Base-by-base conservation (phyloP, 768 basidiomycete genomes). In the Auriculariales sp. region DNA sequence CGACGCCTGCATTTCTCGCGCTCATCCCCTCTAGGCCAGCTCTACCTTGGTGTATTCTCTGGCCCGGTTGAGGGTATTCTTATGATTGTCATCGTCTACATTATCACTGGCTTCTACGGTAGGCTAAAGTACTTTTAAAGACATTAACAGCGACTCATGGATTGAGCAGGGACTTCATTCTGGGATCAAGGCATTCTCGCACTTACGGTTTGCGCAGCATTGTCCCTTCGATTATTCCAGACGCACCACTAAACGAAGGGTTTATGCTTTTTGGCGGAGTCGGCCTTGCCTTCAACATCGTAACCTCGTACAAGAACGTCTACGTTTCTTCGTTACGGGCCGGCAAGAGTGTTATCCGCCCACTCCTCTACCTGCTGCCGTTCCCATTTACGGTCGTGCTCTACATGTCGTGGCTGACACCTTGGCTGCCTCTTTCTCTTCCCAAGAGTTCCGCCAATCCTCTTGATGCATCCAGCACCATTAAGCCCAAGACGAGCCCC, bases 41-140 rank as follows among this genome's bases (percentile, higher is more conserved):
- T 98, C 14, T 99, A 81, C 69, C 81, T 99, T 15, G 91, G 88
- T 7, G 77, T 83, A 29, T 94, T 94, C 64, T 94, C 90, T 14
- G 94, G 95, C 0, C 94, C 95, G 0, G 87, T 97, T 2, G 95
- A 98, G 63, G 95, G 95, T 5, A 94, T 98, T 55, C 68, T 99
- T 30, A 74, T 97, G 64, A 82, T 98, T 49, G 70, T 82, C 25
- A 61, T 56, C 7, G 80, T 97, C 49, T 97, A 82, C 66, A 55
- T 79, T 28, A 67, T 94, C 48, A 83, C 84, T 11, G 93, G 90
- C 0, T 62, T 85, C 47, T 81, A 71, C 57, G 88, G 88, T 78
- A 53, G 44, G 72, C 60, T 32, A 25, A 25, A 2, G 28, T 19
- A 11, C 33, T 25, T 33, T 47, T n/a, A n/a, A n/a, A 42, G 2